These are phyloP conservation scores for Fusarium sp. DNA, from an alignment of 2,329 filamentous ascomycete genomes.

Conservation along the genomic window DNA sequence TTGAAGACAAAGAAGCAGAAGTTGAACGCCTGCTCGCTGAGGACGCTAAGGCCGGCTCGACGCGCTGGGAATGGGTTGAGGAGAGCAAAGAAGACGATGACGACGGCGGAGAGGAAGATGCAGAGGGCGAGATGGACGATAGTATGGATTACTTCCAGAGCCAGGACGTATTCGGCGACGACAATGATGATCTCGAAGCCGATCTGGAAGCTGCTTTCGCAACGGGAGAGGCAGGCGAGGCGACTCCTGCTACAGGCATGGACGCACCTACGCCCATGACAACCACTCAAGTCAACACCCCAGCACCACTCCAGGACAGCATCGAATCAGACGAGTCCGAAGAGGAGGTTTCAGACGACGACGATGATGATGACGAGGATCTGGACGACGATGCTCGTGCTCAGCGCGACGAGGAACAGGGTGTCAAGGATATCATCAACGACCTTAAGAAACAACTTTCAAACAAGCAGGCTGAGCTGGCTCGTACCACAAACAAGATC, in stretches of 20 bases:
- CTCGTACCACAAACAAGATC: constrained; percentile 60
- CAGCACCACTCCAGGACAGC: constrained; percentile 59
- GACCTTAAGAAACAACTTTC: constrained; percentile 65
- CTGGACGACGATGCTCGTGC: constrained; percentile 67
- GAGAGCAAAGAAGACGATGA: constrained; percentile 60
- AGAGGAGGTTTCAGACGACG: constrained; percentile 59
- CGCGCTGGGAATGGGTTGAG: constrained; percentile 75
- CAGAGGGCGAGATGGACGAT: constrained; percentile 62
- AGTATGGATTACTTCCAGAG: constrained; percentile 56
- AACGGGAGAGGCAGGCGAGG: constrained; percentile 54
- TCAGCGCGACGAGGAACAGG: constrained; percentile 63
- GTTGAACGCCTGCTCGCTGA: constrained; percentile 79
- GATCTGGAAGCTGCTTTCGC: constrained; percentile 68
- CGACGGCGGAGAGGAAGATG: constrained; percentile 64
- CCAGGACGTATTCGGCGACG: constrained; percentile 51
- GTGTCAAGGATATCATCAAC: constrained; percentile 67
- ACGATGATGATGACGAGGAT: constrained; percentile 67
- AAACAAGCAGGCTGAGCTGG: constrained; percentile 59
- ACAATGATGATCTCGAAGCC: constrained; percentile 65
- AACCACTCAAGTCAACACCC: constrained; percentile 58
- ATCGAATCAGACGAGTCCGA: constrained; percentile 58
- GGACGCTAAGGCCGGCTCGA: constrained; percentile 72
- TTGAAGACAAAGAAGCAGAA: constrained; percentile 84
- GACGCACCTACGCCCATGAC: constrained; percentile 62
- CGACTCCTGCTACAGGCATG: constrained; percentile 58